A percentile compares a stretch with the other conserved stretches of the same genome.
Evolutionary conservation across 805 yeast genomes (phyloP).

Genomic region (Priceomyces castillae): DNA sequence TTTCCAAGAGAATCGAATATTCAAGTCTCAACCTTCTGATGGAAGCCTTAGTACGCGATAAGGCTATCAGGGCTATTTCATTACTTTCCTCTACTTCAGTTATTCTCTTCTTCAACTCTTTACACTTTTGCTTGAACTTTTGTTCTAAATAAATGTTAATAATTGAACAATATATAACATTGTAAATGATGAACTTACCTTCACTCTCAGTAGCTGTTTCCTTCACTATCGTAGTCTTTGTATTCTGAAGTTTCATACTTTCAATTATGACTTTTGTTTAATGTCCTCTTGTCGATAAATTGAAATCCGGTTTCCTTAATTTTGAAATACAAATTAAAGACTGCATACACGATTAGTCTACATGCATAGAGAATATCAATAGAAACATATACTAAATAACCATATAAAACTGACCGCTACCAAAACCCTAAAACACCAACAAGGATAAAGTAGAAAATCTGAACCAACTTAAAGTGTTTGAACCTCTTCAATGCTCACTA

Average conservation of each 20-base stretch:
- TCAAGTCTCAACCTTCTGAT: constrained; percentile 80
- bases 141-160: constrained; percentile 24
- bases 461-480: neutral
- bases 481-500: constrained; percentile 6
- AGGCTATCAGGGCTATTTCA: constrained; percentile 70
- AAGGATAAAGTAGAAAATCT: no score
- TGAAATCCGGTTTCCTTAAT: no score
- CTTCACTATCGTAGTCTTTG: constrained; percentile 11
- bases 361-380: neutral
- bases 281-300: no score
- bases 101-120: constrained; percentile 66
- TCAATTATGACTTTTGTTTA: neutral
- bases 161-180: neutral
- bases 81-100: constrained; percentile 73
- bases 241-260: constrained; percentile 10
- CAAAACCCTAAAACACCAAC: no score
- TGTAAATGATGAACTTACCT: constrained; percentile 25
- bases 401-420: neutral
- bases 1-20: constrained; percentile 74
- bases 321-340: no score
- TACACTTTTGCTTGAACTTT: constrained; percentile 61
- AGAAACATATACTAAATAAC: neutral
- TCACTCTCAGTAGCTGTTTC: constrained; percentile 38
- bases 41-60: constrained; percentile 71
- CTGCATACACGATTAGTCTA: neutral